A percentile compares a stretch with the other conserved stretches of the same genome.
These are phyloP conservation scores for Coemansia brasiliensis DNA, from an alignment of 192 early-diverging fungal genomes.

Conservation along the genomic window DNA sequence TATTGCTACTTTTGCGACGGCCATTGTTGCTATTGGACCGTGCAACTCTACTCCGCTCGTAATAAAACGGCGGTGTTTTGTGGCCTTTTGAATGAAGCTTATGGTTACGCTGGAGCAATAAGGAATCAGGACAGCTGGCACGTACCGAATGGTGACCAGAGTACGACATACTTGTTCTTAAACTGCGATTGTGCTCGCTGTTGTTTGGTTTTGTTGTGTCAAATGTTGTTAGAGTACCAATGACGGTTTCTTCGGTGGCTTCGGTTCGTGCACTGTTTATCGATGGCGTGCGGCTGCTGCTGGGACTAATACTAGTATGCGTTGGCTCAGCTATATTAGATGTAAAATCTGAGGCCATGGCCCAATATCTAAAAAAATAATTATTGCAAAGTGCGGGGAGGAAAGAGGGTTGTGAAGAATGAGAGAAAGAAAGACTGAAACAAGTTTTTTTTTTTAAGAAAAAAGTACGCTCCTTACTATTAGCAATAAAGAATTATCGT, in stretches of 20 bases:
- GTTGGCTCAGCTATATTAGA: conserved; percentile 1
- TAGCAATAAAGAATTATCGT: too few relatives aligned
- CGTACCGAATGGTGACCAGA: neutral
- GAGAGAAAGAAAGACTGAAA: too few relatives aligned
- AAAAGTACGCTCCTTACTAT: too few relatives aligned
- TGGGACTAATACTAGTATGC: neutral
- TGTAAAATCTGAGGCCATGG: neutral
- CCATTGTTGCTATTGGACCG: neutral
- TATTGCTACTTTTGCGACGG: neutral
- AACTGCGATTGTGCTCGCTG: neutral
- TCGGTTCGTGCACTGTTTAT: conserved; percentile 11
- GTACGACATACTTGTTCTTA: neutral
- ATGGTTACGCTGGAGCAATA: conserved; percentile 13
- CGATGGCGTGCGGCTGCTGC: conserved; percentile 6
- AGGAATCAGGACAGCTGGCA: conserved; percentile 11
- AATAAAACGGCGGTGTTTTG: conserved; percentile 7
- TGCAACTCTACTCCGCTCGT: neutral
- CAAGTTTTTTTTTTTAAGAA: too few relatives aligned
- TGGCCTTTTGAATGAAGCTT: neutral
- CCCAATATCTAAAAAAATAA: neutral
- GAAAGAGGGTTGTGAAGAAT: neutral
- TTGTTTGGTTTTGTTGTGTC: neutral
- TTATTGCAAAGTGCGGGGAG: neutral
- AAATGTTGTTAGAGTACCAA: neutral
- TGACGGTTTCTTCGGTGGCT: conserved; percentile 6